These are phyloP conservation scores for Zalaria sp. DNA, from an alignment of 2,329 filamentous ascomycete genomes.

Conservation along the genomic window DNA sequence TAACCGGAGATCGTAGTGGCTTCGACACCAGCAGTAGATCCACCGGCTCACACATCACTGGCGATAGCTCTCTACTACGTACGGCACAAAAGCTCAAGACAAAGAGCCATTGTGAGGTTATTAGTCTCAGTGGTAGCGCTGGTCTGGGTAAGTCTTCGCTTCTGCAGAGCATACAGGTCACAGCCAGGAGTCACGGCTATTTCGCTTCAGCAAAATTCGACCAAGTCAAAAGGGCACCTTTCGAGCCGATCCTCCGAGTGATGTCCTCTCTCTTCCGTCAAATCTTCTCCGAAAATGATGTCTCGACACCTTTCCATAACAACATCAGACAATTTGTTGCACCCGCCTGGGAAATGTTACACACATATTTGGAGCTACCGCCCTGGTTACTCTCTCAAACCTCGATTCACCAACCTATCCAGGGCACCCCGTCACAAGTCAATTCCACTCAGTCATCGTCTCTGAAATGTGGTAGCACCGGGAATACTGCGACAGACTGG, in stretches of 20 bases:
- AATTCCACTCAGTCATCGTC: neutral
- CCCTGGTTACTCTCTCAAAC: conserved; percentile 44
- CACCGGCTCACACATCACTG: neutral
- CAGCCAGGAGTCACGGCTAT: conserved; percentile 44
- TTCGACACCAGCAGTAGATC: conserved; percentile 2
- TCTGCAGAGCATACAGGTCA: conserved; percentile 42
- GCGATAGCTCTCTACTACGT: conserved; percentile 16
- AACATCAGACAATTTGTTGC: conserved; percentile 40
- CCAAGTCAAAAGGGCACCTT: conserved; percentile 42
- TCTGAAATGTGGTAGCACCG: conserved; percentile 9
- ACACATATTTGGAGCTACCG: conserved; percentile 45
- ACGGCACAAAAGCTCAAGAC: conserved; percentile 34
- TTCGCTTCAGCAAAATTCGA: conserved; percentile 48
- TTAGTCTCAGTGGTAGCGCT: conserved; percentile 41
- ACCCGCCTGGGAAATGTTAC: conserved; percentile 43
- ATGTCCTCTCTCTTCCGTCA: conserved; percentile 48
- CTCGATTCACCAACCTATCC: neutral
- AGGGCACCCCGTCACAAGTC: neutral
- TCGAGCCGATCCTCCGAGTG: conserved; percentile 46
- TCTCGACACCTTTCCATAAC: conserved; percentile 47
- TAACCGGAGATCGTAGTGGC: neutral
- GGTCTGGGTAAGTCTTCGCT: conserved; percentile 49
- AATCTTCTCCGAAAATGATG: conserved; percentile 50
- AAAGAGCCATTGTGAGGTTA: conserved; percentile 44
- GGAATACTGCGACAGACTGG: conserved; percentile 27